Percentiles rank a stretch among this genome's conserved stretches.
These are phyloP conservation scores for Colletotrichum plurivorum DNA, from an alignment of 2,329 filamentous ascomycete genomes.

Conservation along the genomic window DNA sequence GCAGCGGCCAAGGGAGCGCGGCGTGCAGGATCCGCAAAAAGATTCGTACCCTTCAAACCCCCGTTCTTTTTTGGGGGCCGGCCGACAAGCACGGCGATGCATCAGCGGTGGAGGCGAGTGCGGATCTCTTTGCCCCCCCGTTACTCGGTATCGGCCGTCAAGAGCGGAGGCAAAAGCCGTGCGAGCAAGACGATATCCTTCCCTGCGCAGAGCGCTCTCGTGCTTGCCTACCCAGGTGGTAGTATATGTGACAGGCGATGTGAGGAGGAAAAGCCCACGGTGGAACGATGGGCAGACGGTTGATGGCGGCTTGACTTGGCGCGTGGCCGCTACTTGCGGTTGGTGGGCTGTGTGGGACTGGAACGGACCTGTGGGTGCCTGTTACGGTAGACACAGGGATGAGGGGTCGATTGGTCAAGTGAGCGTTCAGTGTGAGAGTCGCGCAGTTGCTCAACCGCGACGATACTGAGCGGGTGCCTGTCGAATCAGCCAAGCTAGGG, in stretches of 20 bases:
- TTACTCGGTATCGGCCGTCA: not conserved
- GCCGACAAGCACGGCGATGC: conserved; percentile 12
- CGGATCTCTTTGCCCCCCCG: not conserved
- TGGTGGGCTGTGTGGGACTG: conserved; percentile 27
- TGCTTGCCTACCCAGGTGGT: too few species aligned
- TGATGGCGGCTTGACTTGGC: conserved; percentile 1
- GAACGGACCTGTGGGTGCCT: conserved; percentile 10
- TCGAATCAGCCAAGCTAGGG: conserved; percentile 5
- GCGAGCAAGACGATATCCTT: too few species aligned
- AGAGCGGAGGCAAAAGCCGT: too few species aligned
- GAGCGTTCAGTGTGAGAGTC: not conserved
- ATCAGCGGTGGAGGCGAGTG: conserved; percentile 25
- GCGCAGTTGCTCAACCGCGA: not conserved
- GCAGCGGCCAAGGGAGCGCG: not conserved
- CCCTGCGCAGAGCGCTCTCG: too few species aligned
- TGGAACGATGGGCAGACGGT: conserved; percentile 25
- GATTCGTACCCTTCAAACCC: conserved; percentile 1
- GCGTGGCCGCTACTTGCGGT: conserved; percentile 13
- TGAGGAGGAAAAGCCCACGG: conserved; percentile 13
- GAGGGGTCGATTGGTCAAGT: not conserved
- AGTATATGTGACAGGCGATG: too few species aligned
- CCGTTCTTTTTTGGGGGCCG: conserved; percentile 35
- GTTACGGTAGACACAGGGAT: conserved; percentile 7
- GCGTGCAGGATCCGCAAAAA: conserved; percentile 9
- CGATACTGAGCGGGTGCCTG: conserved; percentile 12